These are phyloP conservation scores for Skeletonema tropicum DNA, from an alignment of 108 stramenopile genomes.

Conservation along the genomic window DNA sequence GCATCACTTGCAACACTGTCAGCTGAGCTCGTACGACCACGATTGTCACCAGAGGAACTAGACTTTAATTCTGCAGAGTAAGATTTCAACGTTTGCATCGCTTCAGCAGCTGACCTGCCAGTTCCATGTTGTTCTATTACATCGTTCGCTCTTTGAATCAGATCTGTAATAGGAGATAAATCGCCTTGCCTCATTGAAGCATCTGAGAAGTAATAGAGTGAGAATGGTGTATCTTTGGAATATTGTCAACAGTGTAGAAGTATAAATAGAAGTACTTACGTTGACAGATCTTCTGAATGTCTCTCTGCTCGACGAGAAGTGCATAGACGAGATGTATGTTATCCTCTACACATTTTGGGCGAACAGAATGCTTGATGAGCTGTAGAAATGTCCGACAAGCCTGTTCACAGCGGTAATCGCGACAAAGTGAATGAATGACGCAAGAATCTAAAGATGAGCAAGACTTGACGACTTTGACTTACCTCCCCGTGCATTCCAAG, in stretches of 20 bases:
- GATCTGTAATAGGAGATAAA: constrained; percentile 31
- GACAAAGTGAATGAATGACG: background rate
- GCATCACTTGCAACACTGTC: constrained; percentile 43
- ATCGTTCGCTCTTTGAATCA: constrained; percentile 46
- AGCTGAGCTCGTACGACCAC: constrained; percentile 3
- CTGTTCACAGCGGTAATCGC: background rate
- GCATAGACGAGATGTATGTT: constrained; percentile 83
- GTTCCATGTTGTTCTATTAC: constrained; percentile 57
- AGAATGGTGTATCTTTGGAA: background rate
- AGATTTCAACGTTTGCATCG: constrained; percentile 52
- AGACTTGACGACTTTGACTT: background rate
- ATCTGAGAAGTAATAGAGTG: constrained; percentile 1
- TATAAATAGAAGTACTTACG: constrained; percentile 28
- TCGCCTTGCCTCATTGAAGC: constrained; percentile 45
- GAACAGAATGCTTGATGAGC: constrained; percentile 63
- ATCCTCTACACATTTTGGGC: constrained; percentile 60
- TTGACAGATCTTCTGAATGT: constrained; percentile 53
- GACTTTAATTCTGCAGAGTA: constrained; percentile 43
- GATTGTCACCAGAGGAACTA: background rate
- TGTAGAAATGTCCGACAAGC: constrained; percentile 62
- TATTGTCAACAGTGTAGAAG: background rate
- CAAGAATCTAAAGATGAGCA: background rate
- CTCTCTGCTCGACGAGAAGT: constrained; percentile 71
- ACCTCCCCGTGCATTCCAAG: constrained; percentile 81
- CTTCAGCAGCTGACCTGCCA: constrained; percentile 61